Evolutionary conservation across 805 yeast genomes (phyloP).

Genomic region (Nakazawaea ambrosiae): DNA sequence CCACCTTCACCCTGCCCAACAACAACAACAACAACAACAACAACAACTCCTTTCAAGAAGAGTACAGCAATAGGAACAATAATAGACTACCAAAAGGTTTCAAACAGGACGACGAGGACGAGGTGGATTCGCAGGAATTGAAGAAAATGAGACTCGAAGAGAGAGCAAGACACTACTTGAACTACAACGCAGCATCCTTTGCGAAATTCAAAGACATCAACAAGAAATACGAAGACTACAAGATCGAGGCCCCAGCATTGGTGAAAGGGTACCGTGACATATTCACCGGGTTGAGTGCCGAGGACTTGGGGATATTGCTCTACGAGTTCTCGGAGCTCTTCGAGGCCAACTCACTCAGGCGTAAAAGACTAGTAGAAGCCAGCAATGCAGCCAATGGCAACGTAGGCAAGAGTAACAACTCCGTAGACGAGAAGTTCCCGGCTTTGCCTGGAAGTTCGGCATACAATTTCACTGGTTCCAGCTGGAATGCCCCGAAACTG

Average conservation of each 20-base stretch:
- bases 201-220: slow-evolving; percentile 44
- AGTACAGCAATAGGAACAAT: slow-evolving; percentile 15
- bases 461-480: not conserved
- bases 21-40: too few relatives aligned
- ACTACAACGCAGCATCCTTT: slow-evolving; percentile 41
- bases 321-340: slow-evolving; percentile 55
- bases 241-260: slow-evolving; percentile 41
- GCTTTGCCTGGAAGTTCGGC: slow-evolving; percentile 1
- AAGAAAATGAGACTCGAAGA: slow-evolving; percentile 68
- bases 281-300: slow-evolving; percentile 32
- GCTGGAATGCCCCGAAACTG: not conserved
- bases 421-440: slow-evolving; percentile 6
- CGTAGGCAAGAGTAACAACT: not conserved
- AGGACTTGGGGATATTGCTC: slow-evolving; percentile 51
- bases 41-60: slow-evolving; percentile 13
- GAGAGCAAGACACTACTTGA: slow-evolving; percentile 74
- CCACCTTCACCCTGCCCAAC: slow-evolving; percentile 39
- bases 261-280: slow-evolving; percentile 38
- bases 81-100: slow-evolving; percentile 12
- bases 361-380: slow-evolving; percentile 28
- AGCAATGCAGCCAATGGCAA: not conserved
- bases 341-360: slow-evolving; percentile 37
- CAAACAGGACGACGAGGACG: slow-evolving; percentile 14
- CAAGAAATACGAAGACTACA: slow-evolving; percentile 35
- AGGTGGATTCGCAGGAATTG: slow-evolving; percentile 36